Evolutionary conservation across 2,329 filamentous ascomycete species (phyloP).

Genomic region (Colletotrichum incanum): DNA sequence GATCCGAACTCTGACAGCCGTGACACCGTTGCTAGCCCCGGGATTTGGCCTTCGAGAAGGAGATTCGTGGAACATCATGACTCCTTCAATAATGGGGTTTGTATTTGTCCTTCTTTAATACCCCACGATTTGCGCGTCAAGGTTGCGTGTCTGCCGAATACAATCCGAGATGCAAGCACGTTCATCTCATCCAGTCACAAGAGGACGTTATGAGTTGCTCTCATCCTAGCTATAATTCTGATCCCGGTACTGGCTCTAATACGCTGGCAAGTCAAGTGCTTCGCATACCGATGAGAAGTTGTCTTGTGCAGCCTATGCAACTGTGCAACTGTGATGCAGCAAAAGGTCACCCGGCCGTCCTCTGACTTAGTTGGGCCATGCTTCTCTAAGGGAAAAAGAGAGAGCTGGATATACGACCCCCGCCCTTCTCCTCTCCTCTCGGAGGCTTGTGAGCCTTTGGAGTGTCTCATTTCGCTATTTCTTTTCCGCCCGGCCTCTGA

Average conservation of each 20-base stretch:
- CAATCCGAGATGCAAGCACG: not conserved
- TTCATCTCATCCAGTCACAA: not conserved
- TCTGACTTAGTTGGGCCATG: not conserved
- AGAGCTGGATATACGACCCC: not conserved
- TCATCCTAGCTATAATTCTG: too few relatives aligned
- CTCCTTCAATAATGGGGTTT: not conserved
- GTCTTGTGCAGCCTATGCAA: not conserved
- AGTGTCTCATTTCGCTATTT: too few relatives aligned
- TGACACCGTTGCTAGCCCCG: slow-evolving; percentile 5
- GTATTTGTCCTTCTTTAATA: not conserved
- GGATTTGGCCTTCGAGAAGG: slow-evolving; percentile 1
- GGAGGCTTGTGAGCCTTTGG: not conserved
- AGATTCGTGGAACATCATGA: not conserved
- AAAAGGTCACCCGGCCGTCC: not conserved
- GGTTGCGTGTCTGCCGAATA: not conserved
- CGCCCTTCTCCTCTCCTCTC: not conserved
- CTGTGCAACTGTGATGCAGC: not conserved
- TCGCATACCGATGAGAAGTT: not conserved
- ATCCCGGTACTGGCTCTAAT: too few relatives aligned
- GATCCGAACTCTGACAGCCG: not conserved
- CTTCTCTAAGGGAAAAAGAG: not conserved
- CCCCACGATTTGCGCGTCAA: not conserved
- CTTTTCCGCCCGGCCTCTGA: not conserved
- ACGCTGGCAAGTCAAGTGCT: not conserved
- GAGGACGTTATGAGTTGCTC: too few relatives aligned